These are phyloP conservation scores for Nitzschia sp. DNA, from an alignment of 108 stramenopile species.

Conservation along the genomic window DNA sequence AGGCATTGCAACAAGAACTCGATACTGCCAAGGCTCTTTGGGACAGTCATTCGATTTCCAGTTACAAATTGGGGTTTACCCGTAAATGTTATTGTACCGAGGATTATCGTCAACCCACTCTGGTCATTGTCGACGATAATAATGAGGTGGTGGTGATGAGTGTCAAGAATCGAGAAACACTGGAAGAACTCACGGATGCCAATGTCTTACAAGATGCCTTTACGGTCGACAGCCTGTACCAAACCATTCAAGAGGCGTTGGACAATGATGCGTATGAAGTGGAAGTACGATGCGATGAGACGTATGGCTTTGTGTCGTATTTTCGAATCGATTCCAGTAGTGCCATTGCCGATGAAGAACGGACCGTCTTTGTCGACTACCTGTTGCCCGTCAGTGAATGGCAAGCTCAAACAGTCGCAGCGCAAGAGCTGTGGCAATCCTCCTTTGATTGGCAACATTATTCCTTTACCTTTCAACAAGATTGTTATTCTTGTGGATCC, in stretches of 20 bases:
- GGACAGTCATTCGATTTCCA: not conserved
- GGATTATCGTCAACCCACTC: not conserved
- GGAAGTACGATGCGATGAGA: not conserved
- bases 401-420: not conserved
- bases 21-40: not conserved
- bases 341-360: not conserved
- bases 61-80: not conserved
- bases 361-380: not conserved
- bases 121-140: not conserved
- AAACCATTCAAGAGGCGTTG: not conserved
- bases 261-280: not conserved
- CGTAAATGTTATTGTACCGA: not conserved
- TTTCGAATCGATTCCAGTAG: not conserved
- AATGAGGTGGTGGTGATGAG: not conserved
- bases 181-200: not conserved
- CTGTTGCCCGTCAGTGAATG: not conserved
- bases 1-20: not conserved
- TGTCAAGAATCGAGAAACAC: not conserved
- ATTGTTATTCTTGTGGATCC: not conserved
- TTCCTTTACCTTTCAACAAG: not conserved
- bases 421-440: not conserved
- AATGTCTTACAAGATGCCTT: not conserved
- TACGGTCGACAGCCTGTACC: not conserved
- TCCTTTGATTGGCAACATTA: not conserved
- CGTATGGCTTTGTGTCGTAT: not conserved